These are phyloP conservation scores for Persicaria maculosa DNA, from an alignment of 148 eudicot genomes.

Conservation along the genomic window DNA sequence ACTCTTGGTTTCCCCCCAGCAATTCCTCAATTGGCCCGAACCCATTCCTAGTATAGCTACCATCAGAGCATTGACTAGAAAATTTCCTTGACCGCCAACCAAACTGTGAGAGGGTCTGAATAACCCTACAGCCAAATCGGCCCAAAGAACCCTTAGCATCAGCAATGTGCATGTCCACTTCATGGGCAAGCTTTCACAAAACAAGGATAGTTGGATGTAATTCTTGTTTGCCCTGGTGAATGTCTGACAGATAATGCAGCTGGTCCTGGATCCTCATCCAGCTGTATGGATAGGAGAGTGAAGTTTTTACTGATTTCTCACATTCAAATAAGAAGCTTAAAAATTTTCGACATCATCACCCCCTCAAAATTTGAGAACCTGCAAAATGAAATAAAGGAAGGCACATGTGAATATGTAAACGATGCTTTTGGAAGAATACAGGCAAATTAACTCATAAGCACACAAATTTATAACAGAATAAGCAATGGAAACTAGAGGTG, in stretches of 20 bases:
- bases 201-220: background rate
- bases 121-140: constrained; percentile 3
- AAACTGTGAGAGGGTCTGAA: constrained; percentile 6
- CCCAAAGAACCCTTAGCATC: constrained; percentile 11
- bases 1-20: constrained; percentile 36
- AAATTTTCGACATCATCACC: background rate
- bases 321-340: background rate
- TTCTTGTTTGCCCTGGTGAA: background rate
- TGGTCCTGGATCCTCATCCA: constrained; percentile 10
- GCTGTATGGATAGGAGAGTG: background rate
- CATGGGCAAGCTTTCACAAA: constrained; percentile 10
- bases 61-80: constrained; percentile 3
- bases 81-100: background rate
- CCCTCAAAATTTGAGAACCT: background rate
- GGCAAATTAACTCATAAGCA: too few species aligned
- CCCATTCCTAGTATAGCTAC: constrained; percentile 32
- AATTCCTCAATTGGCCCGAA: constrained; percentile 39
- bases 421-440: too few species aligned
- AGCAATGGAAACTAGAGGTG: too few species aligned
- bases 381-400: too few species aligned
- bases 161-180: constrained; percentile 11
- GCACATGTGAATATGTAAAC: too few species aligned
- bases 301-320: background rate
- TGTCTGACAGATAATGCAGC: background rate
- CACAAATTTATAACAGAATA: too few species aligned